Evolutionary conservation across 2,329 filamentous ascomycete genomes (phyloP).

Genomic region (Beauveria rudraprayagi): DNA sequence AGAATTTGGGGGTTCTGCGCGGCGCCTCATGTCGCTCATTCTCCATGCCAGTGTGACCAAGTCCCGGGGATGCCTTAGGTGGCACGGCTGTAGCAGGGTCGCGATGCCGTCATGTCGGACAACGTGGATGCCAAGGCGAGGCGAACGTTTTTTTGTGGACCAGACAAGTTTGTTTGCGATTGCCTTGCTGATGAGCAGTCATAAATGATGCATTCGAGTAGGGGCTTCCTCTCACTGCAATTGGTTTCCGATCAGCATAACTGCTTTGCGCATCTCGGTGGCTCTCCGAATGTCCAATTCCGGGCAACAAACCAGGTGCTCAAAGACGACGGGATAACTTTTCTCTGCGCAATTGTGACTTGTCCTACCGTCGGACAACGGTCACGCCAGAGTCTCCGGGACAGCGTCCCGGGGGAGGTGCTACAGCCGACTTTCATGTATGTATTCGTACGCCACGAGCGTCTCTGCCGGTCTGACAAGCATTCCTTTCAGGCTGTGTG

Average conservation of each 20-base stretch:
- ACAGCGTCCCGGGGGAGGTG: neutral
- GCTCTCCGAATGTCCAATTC: no score
- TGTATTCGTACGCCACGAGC: neutral
- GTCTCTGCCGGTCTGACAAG: neutral
- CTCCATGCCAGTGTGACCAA: neutral
- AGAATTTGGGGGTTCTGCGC: no score
- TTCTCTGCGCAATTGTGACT: no score
- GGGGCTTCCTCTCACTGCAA: no score
- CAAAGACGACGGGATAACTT: no score
- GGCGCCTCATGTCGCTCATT: neutral
- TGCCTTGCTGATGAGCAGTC: neutral
- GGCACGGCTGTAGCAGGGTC: neutral
- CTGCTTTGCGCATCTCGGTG: no score
- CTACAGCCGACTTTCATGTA: no score
- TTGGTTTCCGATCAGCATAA: no score
- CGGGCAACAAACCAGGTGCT: no score
- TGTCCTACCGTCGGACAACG: no score
- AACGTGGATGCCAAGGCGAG: neutral
- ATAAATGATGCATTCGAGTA: neutral
- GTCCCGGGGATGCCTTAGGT: neutral
- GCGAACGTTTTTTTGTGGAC: neutral
- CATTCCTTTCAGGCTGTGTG: neutral
- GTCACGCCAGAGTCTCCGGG: neutral
- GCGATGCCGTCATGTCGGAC: constrained; percentile 1
- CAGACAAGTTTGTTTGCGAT: neutral